Base-by-base conservation (phyloP, 2,329 filamentous ascomycete species). In the Trichophyton verrucosum region DNA sequence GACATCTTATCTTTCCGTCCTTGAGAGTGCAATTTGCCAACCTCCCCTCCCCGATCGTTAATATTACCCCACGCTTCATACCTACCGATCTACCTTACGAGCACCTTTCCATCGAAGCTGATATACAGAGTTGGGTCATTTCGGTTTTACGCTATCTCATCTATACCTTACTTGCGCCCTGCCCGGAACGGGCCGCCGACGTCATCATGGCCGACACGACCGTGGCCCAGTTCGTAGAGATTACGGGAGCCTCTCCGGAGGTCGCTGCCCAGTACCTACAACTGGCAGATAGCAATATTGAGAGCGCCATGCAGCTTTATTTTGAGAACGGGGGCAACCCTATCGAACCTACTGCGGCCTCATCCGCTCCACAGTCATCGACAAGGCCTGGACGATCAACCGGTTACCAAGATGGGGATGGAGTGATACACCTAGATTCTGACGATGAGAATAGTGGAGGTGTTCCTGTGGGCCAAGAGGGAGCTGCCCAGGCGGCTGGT, bases 271-370 rank as follows among this genome's bases (percentile, higher is more conserved):
- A 88, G 66, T 96, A 95, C 74, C 82, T 97, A 56, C 82, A 88
- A 67, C 82, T 99, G 71, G 86, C 91, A n/a, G 87, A 89, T 67
- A 86, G 86, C 68, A 87, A 96, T 71, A 78, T 92, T 58, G 85
- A 90, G 73, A 87, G 92, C 69, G 94, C 94, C 27, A 86, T 96
- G 68, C 85, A 89, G 69, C 84, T 97, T 11, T 99, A 86, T 76
- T 97, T 90, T 73, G 90, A 95, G 70, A 94, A 88, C 71, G 89
- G 88, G 49, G 91, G 92, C 56, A 76, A 73, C 33, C 72, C 76
- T 30, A 67, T 79, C 51, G 70, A 82, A 66, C 60, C 61, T 60
- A 72, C 68, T 44, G 66, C 67, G 9, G 33, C 60, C 3, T 64
- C 65, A 24, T 70, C 75, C 11, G 65, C 74, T 46, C 64, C 74